These are phyloP conservation scores for Metschnikowia aberdeeniae DNA, from an alignment of 805 yeast genomes.

Conservation along the genomic window DNA sequence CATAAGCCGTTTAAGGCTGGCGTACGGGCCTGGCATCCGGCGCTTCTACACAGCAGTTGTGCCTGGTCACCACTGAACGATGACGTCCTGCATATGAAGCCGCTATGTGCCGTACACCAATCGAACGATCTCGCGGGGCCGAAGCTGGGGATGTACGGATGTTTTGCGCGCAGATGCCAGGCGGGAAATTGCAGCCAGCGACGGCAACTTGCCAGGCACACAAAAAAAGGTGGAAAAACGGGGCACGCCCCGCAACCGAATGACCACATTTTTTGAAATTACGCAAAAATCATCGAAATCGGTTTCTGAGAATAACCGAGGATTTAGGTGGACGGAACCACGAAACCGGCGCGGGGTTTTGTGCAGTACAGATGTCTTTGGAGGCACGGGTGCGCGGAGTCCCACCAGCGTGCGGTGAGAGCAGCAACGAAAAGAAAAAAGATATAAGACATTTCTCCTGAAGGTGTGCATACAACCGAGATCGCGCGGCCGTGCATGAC, in stretches of 20 bases:
- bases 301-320: neutral
- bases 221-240: neutral
- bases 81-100: no score
- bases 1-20: no score
- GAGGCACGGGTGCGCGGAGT: conserved; percentile 4
- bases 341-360: neutral
- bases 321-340: no score
- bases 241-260: neutral
- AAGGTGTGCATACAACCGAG: neutral
- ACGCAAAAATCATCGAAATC: neutral
- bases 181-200: neutral
- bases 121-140: neutral
- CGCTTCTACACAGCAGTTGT: no score
- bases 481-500: conserved; percentile 1
- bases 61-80: no score
- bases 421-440: neutral
- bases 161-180: neutral
- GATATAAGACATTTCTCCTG: conserved; percentile 5
- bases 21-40: no score
- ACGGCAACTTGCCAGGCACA: neutral
- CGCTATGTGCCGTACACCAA: no score
- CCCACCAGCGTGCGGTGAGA: neutral
- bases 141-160: neutral
- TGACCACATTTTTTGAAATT: neutral
- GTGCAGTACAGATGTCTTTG: neutral